Percentiles rank a stretch among this genome's conserved stretches.
Conservation (phyloP, 352 stramenopile genomes). For the Pythium sukuiense region DNA sequence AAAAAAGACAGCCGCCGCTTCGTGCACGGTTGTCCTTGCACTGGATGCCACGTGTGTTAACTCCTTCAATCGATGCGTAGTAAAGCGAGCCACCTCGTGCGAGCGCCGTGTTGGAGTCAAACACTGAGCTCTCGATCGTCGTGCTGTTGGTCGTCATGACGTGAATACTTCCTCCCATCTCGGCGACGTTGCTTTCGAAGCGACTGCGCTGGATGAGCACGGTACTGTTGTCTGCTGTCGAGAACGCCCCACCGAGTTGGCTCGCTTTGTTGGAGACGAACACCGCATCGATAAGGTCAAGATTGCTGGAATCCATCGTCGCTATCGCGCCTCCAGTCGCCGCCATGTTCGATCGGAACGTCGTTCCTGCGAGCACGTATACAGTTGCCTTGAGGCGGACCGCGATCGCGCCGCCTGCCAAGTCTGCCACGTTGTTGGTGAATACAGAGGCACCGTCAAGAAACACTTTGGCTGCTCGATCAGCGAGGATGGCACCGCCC, state of each 20-base stretch:
- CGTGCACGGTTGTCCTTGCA: slow-evolving; percentile 42
- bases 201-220: slow-evolving; percentile 21
- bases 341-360: slow-evolving; percentile 8
- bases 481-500: slow-evolving; percentile 44
- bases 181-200: slow-evolving; percentile 36
- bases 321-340: slow-evolving; percentile 13
- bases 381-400: slow-evolving; percentile 24
- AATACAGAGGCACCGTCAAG: slow-evolving; percentile 34
- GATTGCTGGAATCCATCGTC: background rate
- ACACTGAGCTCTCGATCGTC: slow-evolving; percentile 23
- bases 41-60: slow-evolving; percentile 25
- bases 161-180: slow-evolving; percentile 43
- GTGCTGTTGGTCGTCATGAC: slow-evolving; percentile 22
- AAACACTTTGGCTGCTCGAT: slow-evolving; percentile 32
- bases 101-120: slow-evolving; percentile 37
- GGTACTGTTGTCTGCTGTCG: slow-evolving; percentile 26
- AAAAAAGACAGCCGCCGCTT: slow-evolving; percentile 69
- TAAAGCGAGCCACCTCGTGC: slow-evolving; percentile 52
- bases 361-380: background rate
- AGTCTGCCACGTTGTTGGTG: slow-evolving; percentile 43
- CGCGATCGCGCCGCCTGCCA: slow-evolving; percentile 44
- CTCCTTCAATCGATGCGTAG: slow-evolving; percentile 34
- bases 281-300: background rate
- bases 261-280: slow-evolving; percentile 47
- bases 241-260: slow-evolving; percentile 42